Conservation (phyloP, 306 rosid species). For the Fragaria vesca region DNA sequence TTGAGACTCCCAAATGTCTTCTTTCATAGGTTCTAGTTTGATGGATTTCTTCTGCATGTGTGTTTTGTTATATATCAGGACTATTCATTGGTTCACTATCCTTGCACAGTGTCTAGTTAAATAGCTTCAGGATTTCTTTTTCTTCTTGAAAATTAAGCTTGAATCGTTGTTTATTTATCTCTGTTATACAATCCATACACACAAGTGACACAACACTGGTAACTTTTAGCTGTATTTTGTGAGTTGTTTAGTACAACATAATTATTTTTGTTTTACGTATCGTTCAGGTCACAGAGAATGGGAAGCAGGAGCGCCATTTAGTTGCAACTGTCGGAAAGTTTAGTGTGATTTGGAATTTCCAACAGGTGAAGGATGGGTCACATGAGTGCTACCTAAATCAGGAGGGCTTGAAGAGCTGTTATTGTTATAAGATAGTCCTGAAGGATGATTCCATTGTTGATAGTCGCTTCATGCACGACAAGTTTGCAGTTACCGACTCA, state of each 20-base stretch:
- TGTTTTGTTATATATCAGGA: not conserved
- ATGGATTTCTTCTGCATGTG: not conserved
- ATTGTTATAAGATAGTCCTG: slow-evolving; percentile 91
- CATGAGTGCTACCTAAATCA: slow-evolving; percentile 89
- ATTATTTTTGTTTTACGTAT: slow-evolving; percentile 1
- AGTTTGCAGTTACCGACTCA: slow-evolving; percentile 82
- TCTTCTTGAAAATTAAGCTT: not conserved
- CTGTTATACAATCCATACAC: not conserved
- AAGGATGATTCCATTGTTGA: slow-evolving; percentile 97
- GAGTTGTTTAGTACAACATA: not conserved
- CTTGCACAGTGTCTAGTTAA: not conserved
- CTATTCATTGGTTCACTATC: not conserved
- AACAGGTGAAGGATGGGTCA: slow-evolving; percentile 83
- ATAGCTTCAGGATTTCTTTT: not conserved
- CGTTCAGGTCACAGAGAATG: slow-evolving; percentile 83
- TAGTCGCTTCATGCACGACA: slow-evolving; percentile 94
- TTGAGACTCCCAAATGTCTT: not conserved
- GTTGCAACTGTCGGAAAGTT: slow-evolving; percentile 98
- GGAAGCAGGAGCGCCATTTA: slow-evolving; percentile 96
- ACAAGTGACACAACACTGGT: not conserved
- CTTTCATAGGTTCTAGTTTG: not conserved
- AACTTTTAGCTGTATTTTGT: not conserved
- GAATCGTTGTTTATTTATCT: not conserved
- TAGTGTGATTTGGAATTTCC: slow-evolving; percentile 98
- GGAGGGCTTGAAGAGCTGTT: slow-evolving; percentile 95